Base-by-base conservation (phyloP, 2,329 filamentous ascomycete genomes). In the Ustilaginoidea virens region DNA sequence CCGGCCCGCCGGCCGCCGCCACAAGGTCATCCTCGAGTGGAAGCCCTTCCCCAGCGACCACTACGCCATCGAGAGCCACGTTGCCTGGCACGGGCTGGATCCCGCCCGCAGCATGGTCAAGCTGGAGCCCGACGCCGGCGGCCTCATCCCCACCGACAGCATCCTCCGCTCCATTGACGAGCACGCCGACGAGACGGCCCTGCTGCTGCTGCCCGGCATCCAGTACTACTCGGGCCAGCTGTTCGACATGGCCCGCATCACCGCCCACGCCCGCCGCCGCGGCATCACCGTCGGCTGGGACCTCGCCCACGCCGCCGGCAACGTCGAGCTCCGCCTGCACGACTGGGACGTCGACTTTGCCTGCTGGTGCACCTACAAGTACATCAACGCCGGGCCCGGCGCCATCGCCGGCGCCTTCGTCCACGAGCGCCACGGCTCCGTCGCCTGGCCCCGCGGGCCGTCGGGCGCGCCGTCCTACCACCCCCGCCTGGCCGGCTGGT, bases 331-430 rank as follows among this genome's bases (percentile, higher is more conserved):
- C 12, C 55, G 63, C 33, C 63, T 93, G 13, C 83, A 92, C 51
- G 80, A 87, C 42, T 93, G 85, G 85, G 67, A 80, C 39, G 82
- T 92, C 19, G 85, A 93, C 50, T 92, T 92, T 44, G 85, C 86
- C 11, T 80, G 70, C 30, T 93, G 85, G 85, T 93, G 85, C 53
- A 86, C 77, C 12, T 93, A 93, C 64, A 93, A 93, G 57, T 93
- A 93, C 56, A 68, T 92, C 49, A 92, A 92, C 47, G 74, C 75
- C 16, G 85, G 85, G 0, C 82, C 85, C 0, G 85, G 85, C 4
- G 66, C 74, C 11, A 92, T 92, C 37, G 82, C 71, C 1, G 83
- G 78, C 0, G 60, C 77, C 1, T 93, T 85, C 39, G 78, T 93
- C 7, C 82, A 93, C 49, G 71, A 81, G 46, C 63, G 59, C 22